These are phyloP conservation scores for Exophiala xenobiotica DNA, from an alignment of 2,329 filamentous ascomycete genomes.

Conservation along the genomic window DNA sequence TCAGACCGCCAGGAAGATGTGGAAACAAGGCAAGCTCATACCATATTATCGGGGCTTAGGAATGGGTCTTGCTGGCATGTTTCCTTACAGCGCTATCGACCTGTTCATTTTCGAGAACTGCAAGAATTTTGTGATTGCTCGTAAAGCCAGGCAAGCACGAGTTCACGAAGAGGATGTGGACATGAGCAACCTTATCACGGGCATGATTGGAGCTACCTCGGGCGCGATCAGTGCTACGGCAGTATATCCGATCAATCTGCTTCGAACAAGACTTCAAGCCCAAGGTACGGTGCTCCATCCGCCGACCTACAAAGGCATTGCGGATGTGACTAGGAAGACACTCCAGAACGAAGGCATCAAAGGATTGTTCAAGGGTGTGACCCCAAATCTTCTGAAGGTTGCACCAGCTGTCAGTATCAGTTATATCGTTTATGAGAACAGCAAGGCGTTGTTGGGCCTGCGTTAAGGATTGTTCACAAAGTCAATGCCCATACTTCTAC, in stretches of 20 bases:
- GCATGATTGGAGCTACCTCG: constrained; percentile 84
- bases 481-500: too few species aligned
- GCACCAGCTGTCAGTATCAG: constrained; percentile 94
- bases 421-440: constrained; percentile 89
- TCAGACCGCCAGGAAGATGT: constrained; percentile 84
- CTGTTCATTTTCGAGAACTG: constrained; percentile 93
- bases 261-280: constrained; percentile 87
- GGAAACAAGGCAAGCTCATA: constrained; percentile 68
- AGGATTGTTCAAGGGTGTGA: constrained; percentile 91
- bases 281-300: constrained; percentile 93
- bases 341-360: constrained; percentile 76
- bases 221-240: constrained; percentile 90
- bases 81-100: constrained; percentile 95
- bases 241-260: constrained; percentile 91
- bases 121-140: constrained; percentile 69
- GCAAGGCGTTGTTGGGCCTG: constrained; percentile 67
- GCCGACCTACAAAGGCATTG: constrained; percentile 83
- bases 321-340: constrained; percentile 83
- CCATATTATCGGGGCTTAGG: constrained; percentile 89
- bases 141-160: constrained; percentile 66
- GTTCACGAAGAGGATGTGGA: constrained; percentile 80
- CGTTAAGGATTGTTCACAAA: constrained; percentile 42
- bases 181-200: constrained; percentile 79
- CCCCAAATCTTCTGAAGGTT: constrained; percentile 93
- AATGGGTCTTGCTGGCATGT: constrained; percentile 93